A percentile compares a stretch with the other conserved stretches of the same genome.
These are phyloP conservation scores for Mortierella sp. DNA, from an alignment of 371 early-diverging fungal genomes.

Conservation along the genomic window DNA sequence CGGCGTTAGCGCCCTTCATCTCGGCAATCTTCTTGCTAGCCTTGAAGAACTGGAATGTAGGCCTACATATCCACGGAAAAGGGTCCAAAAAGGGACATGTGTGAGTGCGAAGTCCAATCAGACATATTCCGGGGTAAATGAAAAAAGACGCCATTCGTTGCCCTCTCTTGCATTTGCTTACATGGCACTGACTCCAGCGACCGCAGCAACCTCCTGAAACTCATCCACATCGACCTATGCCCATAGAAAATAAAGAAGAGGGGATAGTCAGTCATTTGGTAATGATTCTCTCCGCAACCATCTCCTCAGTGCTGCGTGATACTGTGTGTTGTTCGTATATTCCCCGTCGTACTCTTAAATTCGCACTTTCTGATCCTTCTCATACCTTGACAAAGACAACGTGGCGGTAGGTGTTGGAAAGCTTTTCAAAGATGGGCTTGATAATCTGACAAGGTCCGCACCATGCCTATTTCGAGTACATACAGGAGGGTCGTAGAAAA, in stretches of 20 bases:
- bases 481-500: not conserved
- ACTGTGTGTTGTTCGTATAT: not conserved
- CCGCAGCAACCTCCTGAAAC: conserved; percentile 57
- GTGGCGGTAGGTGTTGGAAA: conserved; percentile 65
- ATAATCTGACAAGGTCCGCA: conserved; percentile 74
- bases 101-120: not conserved
- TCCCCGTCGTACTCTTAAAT: not conserved
- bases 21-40: conserved; percentile 73
- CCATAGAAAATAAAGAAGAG: not conserved
- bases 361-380: not conserved
- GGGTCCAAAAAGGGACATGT: not conserved
- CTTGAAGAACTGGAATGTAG: conserved; percentile 78
- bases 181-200: conserved; percentile 60
- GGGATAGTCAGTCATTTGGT: not conserved
- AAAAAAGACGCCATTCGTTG: not conserved
- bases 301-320: not conserved
- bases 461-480: conserved; percentile 32
- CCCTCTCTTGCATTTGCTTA: conserved; percentile 31
- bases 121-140: not conserved
- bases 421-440: conserved; percentile 68
- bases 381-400: conserved; percentile 71
- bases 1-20: conserved; percentile 78
- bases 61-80: conserved; percentile 53
- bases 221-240: conserved; percentile 72
- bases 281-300: not conserved